Percentiles rank a stretch among this genome's conserved stretches.
Evolutionary conservation across 78 protist species (phyloP).

Genomic region (Protostelium mycophagum): DNA sequence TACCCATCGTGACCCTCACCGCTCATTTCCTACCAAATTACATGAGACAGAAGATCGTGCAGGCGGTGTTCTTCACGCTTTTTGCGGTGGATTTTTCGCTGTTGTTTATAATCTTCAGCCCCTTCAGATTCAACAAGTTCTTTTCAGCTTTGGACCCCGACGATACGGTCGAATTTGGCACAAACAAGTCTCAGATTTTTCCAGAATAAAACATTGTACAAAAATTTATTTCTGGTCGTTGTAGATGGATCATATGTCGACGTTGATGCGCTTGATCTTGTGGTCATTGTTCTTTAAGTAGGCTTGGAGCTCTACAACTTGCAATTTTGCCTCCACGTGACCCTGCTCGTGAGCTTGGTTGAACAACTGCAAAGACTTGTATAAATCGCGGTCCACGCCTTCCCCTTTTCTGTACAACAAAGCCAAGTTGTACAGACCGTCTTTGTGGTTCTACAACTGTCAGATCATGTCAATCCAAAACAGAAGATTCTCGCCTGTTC

Average conservation of each 20-base stretch:
- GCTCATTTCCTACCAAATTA: not conserved
- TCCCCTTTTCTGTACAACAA: not conserved
- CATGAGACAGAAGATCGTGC: not conserved
- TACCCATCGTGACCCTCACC: not conserved
- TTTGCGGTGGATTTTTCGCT: not conserved
- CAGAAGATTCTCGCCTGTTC: not conserved
- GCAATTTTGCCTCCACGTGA: not conserved
- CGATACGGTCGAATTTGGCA: not conserved
- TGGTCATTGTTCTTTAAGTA: not conserved
- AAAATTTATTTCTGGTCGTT: not conserved
- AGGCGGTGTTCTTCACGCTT: not conserved
- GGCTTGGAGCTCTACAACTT: not conserved
- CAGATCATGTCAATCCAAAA: not conserved
- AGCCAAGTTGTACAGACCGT: not conserved
- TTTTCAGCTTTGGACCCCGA: not conserved
- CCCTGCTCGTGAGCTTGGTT: not conserved
- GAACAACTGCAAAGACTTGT: not conserved
- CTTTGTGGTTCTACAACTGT: not conserved
- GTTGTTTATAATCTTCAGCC: not conserved
- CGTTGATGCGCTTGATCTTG: not conserved
- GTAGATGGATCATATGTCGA: not conserved
- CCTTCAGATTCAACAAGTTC: not conserved
- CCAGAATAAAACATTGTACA: not conserved
- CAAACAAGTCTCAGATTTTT: not conserved
- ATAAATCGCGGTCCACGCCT: not conserved